Conservation (phyloP, 2,329 filamentous ascomycete species). For the Colletotrichum brevisporum region DNA sequence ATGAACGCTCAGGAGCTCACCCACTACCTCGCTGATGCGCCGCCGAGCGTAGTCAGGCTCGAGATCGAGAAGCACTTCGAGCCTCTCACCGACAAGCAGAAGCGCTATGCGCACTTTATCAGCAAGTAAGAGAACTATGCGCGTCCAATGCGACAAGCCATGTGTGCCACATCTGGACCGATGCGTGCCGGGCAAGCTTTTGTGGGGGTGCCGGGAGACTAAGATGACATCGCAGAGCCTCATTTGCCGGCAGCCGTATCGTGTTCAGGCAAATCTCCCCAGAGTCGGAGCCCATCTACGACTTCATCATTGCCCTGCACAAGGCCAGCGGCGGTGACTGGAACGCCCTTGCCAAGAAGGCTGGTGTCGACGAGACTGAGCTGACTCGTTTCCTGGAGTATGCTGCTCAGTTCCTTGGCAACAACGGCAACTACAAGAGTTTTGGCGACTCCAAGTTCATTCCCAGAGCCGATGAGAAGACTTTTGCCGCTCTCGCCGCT, state of each 20-base stretch:
- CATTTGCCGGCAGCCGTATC: slow-evolving; percentile 82
- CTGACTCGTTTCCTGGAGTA: slow-evolving; percentile 82
- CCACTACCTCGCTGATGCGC: slow-evolving; percentile 92
- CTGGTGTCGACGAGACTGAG: slow-evolving; percentile 74
- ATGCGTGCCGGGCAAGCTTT: slow-evolving; percentile 24
- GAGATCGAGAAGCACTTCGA: slow-evolving; percentile 96
- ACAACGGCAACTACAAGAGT: slow-evolving; percentile 88
- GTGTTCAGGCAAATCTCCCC: slow-evolving; percentile 86
- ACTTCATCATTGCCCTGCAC: slow-evolving; percentile 83
- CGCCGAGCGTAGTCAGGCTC: slow-evolving; percentile 88
- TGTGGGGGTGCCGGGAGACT: slow-evolving; percentile 18
- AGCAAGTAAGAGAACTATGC: slow-evolving; percentile 71
- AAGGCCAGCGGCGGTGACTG: slow-evolving; percentile 78
- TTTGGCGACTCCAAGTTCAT: slow-evolving; percentile 90
- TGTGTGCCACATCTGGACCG: slow-evolving; percentile 4
- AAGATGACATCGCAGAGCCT: slow-evolving; percentile 67
- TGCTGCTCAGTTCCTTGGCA: slow-evolving; percentile 83
- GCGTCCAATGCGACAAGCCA: background rate
- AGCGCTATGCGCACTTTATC: slow-evolving; percentile 93
- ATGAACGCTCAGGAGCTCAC: slow-evolving; percentile 74
- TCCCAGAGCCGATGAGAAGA: slow-evolving; percentile 76
- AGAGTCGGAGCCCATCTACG: slow-evolving; percentile 85
- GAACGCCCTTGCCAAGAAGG: slow-evolving; percentile 75
- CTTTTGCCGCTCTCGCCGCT: slow-evolving; percentile 75
- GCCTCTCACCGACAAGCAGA: slow-evolving; percentile 79